Conservation (phyloP, 345 rosid species). For the Odontarrhena argentea region DNA sequence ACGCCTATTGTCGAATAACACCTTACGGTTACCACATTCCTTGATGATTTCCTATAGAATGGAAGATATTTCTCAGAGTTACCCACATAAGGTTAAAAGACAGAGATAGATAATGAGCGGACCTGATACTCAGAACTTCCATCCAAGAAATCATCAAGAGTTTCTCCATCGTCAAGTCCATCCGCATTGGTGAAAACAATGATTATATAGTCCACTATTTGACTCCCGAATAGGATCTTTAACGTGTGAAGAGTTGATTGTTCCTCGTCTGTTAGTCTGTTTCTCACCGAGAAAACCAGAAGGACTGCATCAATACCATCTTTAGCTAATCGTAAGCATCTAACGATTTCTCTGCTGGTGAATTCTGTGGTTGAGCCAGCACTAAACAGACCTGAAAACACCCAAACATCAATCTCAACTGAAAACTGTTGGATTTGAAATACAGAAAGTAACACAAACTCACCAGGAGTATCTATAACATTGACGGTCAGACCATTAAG, state of each 20-base stretch:
- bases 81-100: not conserved
- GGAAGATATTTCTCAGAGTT: too few species aligned
- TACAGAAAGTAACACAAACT: slow-evolving; percentile 7
- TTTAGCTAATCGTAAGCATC: slow-evolving; percentile 32
- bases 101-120: not conserved
- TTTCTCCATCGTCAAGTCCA: slow-evolving; percentile 24
- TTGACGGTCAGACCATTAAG: slow-evolving; percentile 67
- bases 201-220: slow-evolving; percentile 34
- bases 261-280: slow-evolving; percentile 39
- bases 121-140: slow-evolving; percentile 36
- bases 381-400: slow-evolving; percentile 39
- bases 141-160: slow-evolving; percentile 34
- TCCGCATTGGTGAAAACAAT: slow-evolving; percentile 42
- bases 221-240: slow-evolving; percentile 30
- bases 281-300: slow-evolving; percentile 36
- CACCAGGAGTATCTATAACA: slow-evolving; percentile 95
- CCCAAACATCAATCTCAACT: not conserved
- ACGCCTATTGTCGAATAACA: slow-evolving; percentile 38
- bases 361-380: slow-evolving; percentile 28
- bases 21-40: slow-evolving; percentile 37
- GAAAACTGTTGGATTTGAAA: not conserved
- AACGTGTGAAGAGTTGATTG: slow-evolving; percentile 25
- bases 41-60: slow-evolving; percentile 33
- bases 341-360: slow-evolving; percentile 34
- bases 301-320: slow-evolving; percentile 39